Percentiles rank a stretch among this genome's conserved stretches.
Conservation (phyloP, 306 rosid genomes). For the Biancaea sappan region DNA sequence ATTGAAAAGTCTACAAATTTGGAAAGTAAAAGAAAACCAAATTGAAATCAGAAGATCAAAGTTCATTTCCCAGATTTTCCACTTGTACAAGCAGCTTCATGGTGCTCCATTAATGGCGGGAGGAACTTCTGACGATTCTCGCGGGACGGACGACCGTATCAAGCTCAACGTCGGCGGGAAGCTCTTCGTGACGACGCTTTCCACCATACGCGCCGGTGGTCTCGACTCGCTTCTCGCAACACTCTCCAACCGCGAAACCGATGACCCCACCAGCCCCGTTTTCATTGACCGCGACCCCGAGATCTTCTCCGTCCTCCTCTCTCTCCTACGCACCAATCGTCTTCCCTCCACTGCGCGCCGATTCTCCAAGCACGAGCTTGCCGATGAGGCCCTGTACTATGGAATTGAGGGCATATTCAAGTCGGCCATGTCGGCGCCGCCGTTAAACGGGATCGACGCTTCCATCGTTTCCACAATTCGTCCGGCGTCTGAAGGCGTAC, state of each 20-base stretch:
- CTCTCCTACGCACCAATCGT: slow-evolving; percentile 74
- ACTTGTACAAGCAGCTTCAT: no score
- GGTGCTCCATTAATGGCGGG: slow-evolving; percentile 34
- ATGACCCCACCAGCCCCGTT: slow-evolving; percentile 52
- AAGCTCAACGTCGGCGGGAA: slow-evolving; percentile 92
- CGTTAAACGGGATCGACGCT: slow-evolving; percentile 77
- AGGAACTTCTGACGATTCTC: slow-evolving; percentile 35
- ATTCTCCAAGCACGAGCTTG: slow-evolving; percentile 79
- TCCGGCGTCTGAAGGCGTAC: slow-evolving; percentile 76
- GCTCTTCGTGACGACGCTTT: slow-evolving; percentile 75
- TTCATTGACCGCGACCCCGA: slow-evolving; percentile 95
- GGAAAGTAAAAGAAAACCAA: no score
- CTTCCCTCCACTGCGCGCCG: slow-evolving; percentile 66
- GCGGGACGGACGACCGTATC: slow-evolving; percentile 50
- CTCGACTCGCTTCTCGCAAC: slow-evolving; percentile 73
- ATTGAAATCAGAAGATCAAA: no score
- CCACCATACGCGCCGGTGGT: slow-evolving; percentile 75
- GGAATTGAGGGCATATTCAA: slow-evolving; percentile 75
- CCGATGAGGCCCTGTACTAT: slow-evolving; percentile 81
- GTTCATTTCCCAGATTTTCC: background rate
- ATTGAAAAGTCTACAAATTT: no score
- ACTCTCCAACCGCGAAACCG: slow-evolving; percentile 57
- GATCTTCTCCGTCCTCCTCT: slow-evolving; percentile 80
- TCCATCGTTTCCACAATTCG: slow-evolving; percentile 50
- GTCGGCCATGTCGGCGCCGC: slow-evolving; percentile 60